Evolutionary conservation across 1,284 basidiomycete species (phyloP), one percentile per base, ranked within the genome.

Genomic region (Neolentinus lepideus): DNA sequence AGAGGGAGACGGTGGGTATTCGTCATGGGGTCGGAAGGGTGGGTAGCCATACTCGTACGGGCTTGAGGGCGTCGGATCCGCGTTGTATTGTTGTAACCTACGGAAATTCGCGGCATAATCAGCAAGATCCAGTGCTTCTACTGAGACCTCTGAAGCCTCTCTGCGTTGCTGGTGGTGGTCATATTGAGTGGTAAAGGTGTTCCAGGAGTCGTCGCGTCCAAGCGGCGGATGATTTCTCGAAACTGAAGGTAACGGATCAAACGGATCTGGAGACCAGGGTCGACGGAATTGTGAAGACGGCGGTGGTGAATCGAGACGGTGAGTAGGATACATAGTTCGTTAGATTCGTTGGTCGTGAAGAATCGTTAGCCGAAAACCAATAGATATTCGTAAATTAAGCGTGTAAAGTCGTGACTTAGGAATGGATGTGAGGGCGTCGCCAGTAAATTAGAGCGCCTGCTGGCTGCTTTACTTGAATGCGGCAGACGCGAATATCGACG

Each of bases 61-160:
- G 56, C 65, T 55, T 61, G 62, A 60, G 35, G 63, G 70, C 50
- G 50, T 19, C 61, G 56, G 33, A 51, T 57, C 29, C 53, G 19
- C 31, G 67, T 62, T 65, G 64, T 45, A 60, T 66, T 63, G 65
- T 71, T 52, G 67, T 68, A 48, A 60, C 63, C 14, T 63, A 22
- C 71, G 67, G 25, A 85, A 70, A 26, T 77, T 80, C 58, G 65
- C 70, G 9, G 82, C 74, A 67, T 86, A 88, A 65, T 85, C 84
- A 36, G 84, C 83, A 22, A 88, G 75, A 68, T 88, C 85, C 55
- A 86, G 74, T 2, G 84, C 84, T 64, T 86, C 84, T 1, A 86
- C 75, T 57, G 83, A 85, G 45, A 73, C 75, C 57, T 85, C 83
- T n/a, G 82, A 83, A 2, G 77, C 69, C 58, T 84, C 79, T 58